Percentiles rank a stretch among this genome's conserved stretches.
Evolutionary conservation across 2,329 filamentous ascomycete species (phyloP).

Genomic region (Botryotinia calthae): DNA sequence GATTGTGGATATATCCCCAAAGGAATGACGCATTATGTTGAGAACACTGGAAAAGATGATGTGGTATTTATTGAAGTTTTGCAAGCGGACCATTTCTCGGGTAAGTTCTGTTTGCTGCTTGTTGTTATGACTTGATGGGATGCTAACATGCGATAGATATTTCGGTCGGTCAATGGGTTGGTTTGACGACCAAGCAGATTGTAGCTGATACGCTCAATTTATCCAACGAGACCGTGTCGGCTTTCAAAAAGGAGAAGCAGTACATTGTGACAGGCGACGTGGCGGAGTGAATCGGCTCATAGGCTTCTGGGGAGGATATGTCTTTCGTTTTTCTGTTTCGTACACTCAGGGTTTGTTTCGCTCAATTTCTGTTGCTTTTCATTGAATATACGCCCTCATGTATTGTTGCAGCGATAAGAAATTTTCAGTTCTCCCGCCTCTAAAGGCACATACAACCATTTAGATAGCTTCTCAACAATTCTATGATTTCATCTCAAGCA

Average conservation of each 20-base stretch:
- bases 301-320: not conserved
- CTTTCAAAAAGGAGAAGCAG: conserved; percentile 47
- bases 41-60: conserved; percentile 75
- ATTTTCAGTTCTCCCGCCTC: not conserved
- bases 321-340: not conserved
- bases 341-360: too few relatives aligned
- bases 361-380: not conserved
- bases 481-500: not conserved
- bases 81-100: conserved; percentile 61
- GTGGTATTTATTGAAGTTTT: conserved; percentile 76
- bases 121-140: not conserved
- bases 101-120: conserved; percentile 19
- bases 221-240: conserved; percentile 41
- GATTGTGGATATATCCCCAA: conserved; percentile 75
- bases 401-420: not conserved
- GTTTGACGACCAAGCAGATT: conserved; percentile 54
- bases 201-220: conserved; percentile 54
- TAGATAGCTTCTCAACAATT: not conserved
- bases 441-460: not conserved
- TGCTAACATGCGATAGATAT: conserved; percentile 38
- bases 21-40: conserved; percentile 79
- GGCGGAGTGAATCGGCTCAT: not conserved
- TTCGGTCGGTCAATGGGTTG: conserved; percentile 48
- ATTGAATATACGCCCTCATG: not conserved
- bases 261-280: conserved; percentile 42